phyloP scores from a whole-genome alignment of 768 basidiomycete genomes.

The Hygrophoropsis aurantiaca region DNA sequence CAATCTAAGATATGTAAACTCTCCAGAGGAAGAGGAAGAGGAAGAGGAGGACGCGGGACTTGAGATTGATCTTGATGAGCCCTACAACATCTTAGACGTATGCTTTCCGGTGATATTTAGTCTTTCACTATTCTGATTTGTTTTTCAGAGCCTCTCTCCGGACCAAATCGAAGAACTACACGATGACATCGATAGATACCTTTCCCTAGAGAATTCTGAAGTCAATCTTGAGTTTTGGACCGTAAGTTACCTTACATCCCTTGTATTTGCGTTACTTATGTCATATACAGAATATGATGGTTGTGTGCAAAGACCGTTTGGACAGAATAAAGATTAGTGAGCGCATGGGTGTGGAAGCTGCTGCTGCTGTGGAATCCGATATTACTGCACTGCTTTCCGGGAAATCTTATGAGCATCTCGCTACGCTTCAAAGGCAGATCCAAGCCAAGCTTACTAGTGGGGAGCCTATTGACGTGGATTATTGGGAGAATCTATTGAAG shows the following conservation, averaged over 20 bases:
- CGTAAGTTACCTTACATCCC: slow-evolving; percentile 41
- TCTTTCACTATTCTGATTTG: slow-evolving; percentile 5
- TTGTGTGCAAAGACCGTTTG: slow-evolving; percentile 88
- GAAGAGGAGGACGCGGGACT: slow-evolving; percentile 83
- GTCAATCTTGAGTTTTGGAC: slow-evolving; percentile 98
- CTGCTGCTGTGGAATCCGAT: slow-evolving; percentile 82
- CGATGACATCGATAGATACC: slow-evolving; percentile 90
- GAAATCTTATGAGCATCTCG: slow-evolving; percentile 84
- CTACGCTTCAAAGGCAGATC: slow-evolving; percentile 79
- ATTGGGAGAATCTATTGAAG: slow-evolving; percentile 93
- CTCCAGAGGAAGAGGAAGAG: slow-evolving; percentile 63
- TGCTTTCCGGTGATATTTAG: slow-evolving; percentile 25
- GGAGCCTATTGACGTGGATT: slow-evolving; percentile 95
- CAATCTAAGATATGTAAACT: slow-evolving; percentile 90
- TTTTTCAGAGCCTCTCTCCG: slow-evolving; percentile 71
- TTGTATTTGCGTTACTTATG: background rate
- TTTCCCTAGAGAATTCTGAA: slow-evolving; percentile 80
- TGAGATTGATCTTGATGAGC: slow-evolving; percentile 98
- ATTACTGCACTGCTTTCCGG: slow-evolving; percentile 79
- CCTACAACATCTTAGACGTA: slow-evolving; percentile 96
- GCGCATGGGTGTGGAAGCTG: slow-evolving; percentile 66
- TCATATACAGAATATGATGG: slow-evolving; percentile 84
- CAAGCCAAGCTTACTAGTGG: slow-evolving; percentile 87
- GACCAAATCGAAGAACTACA: slow-evolving; percentile 92
- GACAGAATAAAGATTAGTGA: slow-evolving; percentile 68